Conservation (phyloP, 768 basidiomycete genomes). For the Leucosporidium yakuticum region DNA sequence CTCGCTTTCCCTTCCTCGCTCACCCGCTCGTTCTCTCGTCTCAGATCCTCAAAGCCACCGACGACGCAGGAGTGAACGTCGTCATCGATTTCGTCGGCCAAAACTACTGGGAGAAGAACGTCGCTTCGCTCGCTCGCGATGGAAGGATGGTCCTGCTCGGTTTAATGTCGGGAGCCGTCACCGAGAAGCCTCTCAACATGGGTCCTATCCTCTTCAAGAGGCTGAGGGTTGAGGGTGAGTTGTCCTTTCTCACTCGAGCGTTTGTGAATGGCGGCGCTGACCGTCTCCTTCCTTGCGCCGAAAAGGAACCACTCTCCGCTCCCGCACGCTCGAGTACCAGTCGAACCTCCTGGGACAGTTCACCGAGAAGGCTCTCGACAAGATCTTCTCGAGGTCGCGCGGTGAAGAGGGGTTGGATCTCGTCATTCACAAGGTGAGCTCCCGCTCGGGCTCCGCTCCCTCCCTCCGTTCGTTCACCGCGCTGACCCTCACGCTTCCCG, state of each 20-base stretch:
- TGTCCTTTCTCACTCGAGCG: neutral
- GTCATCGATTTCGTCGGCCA: slow-evolving; percentile 68
- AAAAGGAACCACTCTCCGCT: slow-evolving; percentile 71
- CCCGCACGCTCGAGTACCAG: slow-evolving; percentile 70
- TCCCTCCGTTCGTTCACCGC: slow-evolving; percentile 10
- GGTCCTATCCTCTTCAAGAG: slow-evolving; percentile 71
- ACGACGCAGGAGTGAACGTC: slow-evolving; percentile 68
- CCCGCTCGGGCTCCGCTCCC: neutral
- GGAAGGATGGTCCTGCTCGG: slow-evolving; percentile 68
- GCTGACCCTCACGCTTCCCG: slow-evolving; percentile 25
- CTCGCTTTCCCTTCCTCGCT: neutral
- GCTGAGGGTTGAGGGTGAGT: slow-evolving; percentile 60
- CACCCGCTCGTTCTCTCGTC: neutral
- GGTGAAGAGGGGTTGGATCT: slow-evolving; percentile 39
- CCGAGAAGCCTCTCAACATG: slow-evolving; percentile 46
- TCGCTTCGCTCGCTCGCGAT: slow-evolving; percentile 63
- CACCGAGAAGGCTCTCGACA: slow-evolving; percentile 34
- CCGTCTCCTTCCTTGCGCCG: neutral
- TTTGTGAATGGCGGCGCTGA: too few relatives aligned
- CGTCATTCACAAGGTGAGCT: slow-evolving; percentile 68
- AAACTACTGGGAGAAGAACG: slow-evolving; percentile 66
- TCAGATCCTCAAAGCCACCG: slow-evolving; percentile 50
- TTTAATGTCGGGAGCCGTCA: slow-evolving; percentile 54
- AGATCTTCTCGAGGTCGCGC: slow-evolving; percentile 26
- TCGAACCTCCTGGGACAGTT: slow-evolving; percentile 52